phyloP scores from a whole-genome alignment of 345 rosid genomes.

The Acer yangbiense region DNA sequence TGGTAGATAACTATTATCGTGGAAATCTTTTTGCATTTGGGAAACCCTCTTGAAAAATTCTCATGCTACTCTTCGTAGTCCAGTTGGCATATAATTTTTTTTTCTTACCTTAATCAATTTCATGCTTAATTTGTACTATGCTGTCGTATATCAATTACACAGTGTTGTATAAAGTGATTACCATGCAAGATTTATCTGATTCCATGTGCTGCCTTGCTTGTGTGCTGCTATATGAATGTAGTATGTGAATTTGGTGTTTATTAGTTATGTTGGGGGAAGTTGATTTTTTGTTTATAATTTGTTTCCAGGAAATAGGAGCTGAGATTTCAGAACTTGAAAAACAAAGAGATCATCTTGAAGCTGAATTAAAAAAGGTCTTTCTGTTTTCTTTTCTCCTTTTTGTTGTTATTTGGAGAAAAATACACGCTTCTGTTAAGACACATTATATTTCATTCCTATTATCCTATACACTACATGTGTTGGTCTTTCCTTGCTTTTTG shows the following conservation, averaged over 20 bases:
- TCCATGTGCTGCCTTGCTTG: slow-evolving; percentile 1
- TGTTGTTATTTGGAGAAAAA: background rate
- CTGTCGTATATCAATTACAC: too few species aligned
- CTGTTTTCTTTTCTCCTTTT: slow-evolving; percentile 5
- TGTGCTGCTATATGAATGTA: slow-evolving; percentile 1
- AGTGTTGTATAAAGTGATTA: background rate
- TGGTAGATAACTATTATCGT: background rate
- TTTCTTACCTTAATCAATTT: background rate
- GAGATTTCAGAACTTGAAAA: slow-evolving; percentile 80
- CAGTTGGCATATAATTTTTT: background rate
- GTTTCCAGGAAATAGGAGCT: slow-evolving; percentile 72
- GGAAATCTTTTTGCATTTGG: slow-evolving; percentile 1
- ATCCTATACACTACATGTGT: background rate
- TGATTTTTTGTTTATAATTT: slow-evolving; percentile 19
- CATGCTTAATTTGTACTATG: background rate
- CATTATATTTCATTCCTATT: background rate
- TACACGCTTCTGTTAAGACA: background rate
- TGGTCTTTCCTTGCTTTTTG: background rate
- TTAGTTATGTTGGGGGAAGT: slow-evolving; percentile 9
- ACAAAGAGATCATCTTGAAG: slow-evolving; percentile 88
- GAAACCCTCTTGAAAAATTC: background rate
- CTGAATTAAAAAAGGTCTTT: slow-evolving; percentile 78
- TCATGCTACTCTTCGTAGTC: background rate
- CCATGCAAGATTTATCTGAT: background rate
- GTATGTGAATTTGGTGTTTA: background rate